Percentiles rank a stretch among this genome's conserved stretches.
Evolutionary conservation across 495 filamentous ascomycete genomes (phyloP).

Genomic region (Tuber umbilicatum): DNA sequence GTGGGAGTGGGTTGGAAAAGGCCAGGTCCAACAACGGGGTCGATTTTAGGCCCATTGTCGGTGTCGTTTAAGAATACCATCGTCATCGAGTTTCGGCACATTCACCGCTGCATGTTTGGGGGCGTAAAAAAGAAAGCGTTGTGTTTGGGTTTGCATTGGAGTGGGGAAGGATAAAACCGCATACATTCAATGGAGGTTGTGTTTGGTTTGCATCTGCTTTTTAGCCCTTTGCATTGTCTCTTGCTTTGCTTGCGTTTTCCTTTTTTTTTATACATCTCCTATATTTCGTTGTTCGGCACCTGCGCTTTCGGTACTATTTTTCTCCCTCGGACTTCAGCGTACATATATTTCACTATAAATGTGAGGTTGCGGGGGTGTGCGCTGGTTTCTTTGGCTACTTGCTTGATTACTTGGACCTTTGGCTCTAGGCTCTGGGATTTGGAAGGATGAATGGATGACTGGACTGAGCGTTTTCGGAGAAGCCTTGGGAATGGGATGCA

Average conservation of each 20-base stretch:
- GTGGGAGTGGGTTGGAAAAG: conserved; percentile 23
- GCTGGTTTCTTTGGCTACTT: not conserved
- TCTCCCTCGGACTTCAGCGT: conserved; percentile 12
- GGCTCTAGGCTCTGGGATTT: not conserved
- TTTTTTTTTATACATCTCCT: conserved; percentile 10
- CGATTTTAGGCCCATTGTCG: conserved; percentile 31
- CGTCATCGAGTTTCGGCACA: conserved; percentile 5
- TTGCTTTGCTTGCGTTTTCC: not conserved
- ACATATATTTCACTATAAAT: conserved; percentile 28
- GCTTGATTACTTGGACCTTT: not conserved
- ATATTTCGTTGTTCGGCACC: conserved; percentile 21
- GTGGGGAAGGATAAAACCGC: conserved; percentile 15
- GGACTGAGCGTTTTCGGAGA: not conserved
- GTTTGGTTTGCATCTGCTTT: conserved; percentile 20
- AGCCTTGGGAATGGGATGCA: not conserved
- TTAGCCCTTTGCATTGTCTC: conserved; percentile 5
- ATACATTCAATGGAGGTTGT: conserved; percentile 14
- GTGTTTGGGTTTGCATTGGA: conserved; percentile 16
- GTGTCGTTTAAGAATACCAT: conserved; percentile 21
- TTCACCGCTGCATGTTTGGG: conserved; percentile 2
- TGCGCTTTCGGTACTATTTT: conserved; percentile 15
- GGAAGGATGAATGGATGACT: not conserved
- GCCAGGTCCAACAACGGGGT: conserved; percentile 11
- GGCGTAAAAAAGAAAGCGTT: conserved; percentile 7
- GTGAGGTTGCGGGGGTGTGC: conserved; percentile 5